These are phyloP conservation scores for Ilex aquifolium DNA, from an alignment of 257 asterid species.

Conservation along the genomic window DNA sequence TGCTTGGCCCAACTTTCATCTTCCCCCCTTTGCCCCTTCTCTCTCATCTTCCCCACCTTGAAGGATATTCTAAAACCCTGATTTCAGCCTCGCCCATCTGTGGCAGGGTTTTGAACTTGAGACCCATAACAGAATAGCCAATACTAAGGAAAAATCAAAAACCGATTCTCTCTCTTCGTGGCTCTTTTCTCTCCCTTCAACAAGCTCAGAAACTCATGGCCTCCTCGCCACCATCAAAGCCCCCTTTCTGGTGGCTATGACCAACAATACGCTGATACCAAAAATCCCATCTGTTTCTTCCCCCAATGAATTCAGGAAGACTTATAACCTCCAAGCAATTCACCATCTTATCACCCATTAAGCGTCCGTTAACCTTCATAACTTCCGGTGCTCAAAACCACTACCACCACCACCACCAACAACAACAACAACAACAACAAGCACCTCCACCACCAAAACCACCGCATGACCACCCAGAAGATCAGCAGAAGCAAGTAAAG, in stretches of 20 bases:
- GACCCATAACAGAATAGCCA: too few relatives aligned
- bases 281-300: not conserved
- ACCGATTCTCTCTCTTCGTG: not conserved
- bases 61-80: too few relatives aligned
- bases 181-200: not conserved
- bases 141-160: too few relatives aligned
- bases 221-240: too few relatives aligned
- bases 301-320: not conserved
- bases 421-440: too few relatives aligned
- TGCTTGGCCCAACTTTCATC: too few relatives aligned
- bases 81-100: too few relatives aligned
- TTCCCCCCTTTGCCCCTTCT: too few relatives aligned
- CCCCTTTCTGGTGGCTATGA: not conserved
- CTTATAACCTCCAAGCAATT: not conserved
- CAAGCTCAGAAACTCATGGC: not conserved
- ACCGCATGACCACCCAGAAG: not conserved
- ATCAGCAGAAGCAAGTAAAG: constrained; percentile 6
- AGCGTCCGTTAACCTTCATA: not conserved
- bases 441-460: not conserved
- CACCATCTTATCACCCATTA: not conserved
- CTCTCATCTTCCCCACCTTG: too few relatives aligned
- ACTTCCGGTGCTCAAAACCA: not conserved
- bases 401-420: not conserved
- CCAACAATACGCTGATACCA: not conserved
- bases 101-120: too few relatives aligned